Base-by-base conservation (phyloP, 2,329 filamentous ascomycete species). In the Fusarium subglutinans region DNA sequence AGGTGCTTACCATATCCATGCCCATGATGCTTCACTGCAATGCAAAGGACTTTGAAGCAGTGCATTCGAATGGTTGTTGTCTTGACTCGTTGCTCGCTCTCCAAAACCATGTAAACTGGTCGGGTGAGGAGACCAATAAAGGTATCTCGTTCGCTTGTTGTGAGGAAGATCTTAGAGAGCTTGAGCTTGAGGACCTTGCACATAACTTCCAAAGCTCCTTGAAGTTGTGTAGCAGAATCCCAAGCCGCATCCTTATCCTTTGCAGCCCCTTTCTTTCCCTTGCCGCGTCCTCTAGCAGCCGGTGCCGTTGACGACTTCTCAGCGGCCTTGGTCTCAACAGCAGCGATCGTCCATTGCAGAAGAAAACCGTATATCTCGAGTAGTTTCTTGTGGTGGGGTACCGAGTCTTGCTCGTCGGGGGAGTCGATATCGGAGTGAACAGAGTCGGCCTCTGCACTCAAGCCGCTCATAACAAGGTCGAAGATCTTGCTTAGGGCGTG, bases 21-120 rank as follows among this genome's bases (percentile, higher is more conserved):
- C 4, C 96, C 96, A 81, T 99, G 96, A 80, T 98, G 95, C 85
- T 99, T 99, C 69, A 99, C 91, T 41, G 97, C 95, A 77, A 98
- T 94, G 80, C 96, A 99, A 13, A 99, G 86, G 26, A 98, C 95
- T 82, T 98, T 98, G 87, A 98, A 99, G 65, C 93, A 94, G 84
- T 98, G 95, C 94, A 98, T 98, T 54, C 95, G 91, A 70, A 98
- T 96, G 9, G 93, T 87, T 33, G 92, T 96, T 78, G 89, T 93
- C 86, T 98, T 99, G 74, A 95, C 93, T 70, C 96, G 90, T 80
- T 95, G 92, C 82, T 99, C 96, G 82, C 93, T 98, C 84, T 99
- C 96, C 47, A 99, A 87, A 30, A 99, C 90, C 83, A 98, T 90
- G 82, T 98, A 99, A 17, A 98, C 93, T 3, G 96, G 95, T 44